Percentiles rank a stretch among this genome's conserved stretches.
These are phyloP conservation scores for Capsicum rhomboideum DNA, from an alignment of 257 asterid genomes.

Conservation along the genomic window DNA sequence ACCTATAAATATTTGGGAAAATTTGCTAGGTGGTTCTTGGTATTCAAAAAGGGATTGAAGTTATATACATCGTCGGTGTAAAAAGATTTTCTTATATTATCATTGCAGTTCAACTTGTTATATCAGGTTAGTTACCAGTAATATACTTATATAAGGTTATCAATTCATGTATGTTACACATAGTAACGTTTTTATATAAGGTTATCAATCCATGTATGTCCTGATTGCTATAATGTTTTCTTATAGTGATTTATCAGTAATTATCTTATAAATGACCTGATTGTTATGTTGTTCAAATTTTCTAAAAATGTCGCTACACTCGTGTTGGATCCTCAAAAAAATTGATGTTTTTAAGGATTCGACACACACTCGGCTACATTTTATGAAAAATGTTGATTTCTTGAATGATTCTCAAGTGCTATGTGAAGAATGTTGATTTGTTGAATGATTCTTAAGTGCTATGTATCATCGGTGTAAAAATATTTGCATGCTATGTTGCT, in stretches of 20 bases:
- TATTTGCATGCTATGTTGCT: background rate
- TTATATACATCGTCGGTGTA: background rate
- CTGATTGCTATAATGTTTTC: no score
- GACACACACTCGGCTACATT: background rate
- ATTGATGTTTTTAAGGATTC: background rate
- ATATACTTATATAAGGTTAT: background rate
- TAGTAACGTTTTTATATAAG: background rate
- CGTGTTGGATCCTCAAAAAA: background rate
- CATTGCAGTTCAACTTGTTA: background rate
- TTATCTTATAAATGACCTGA: background rate
- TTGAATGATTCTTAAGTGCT: background rate
- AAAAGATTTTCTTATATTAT: background rate
- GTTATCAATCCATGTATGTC: background rate
- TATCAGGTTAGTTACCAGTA: background rate
- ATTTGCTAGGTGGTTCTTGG: background rate
- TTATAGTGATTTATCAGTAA: background rate
- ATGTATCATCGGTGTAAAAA: background rate
- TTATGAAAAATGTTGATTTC: background rate
- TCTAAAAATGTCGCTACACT: fast-evolving
- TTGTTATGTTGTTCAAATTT: background rate
- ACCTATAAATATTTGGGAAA: background rate
- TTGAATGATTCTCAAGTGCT: background rate
- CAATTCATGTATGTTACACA: no score
- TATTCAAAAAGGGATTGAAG: background rate
- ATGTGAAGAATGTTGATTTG: background rate